Evolutionary conservation across 805 yeast species (phyloP).

Genomic region (Schwanniomyces sp.): DNA sequence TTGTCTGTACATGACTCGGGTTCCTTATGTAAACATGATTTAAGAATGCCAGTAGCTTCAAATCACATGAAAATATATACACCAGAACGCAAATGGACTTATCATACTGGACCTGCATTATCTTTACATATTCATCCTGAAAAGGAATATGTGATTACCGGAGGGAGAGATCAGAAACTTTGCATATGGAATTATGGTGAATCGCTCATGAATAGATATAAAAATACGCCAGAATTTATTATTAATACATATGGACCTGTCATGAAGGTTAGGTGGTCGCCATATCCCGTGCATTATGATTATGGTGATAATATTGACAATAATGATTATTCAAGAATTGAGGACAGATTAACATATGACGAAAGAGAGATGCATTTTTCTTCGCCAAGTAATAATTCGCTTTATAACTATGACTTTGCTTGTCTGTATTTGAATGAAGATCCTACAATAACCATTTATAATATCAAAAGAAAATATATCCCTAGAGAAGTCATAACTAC

Average conservation of each 20-base stretch:
- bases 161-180: slow-evolving; percentile 86
- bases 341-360: slow-evolving; percentile 19
- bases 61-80: slow-evolving; percentile 20
- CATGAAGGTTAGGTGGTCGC: slow-evolving; percentile 68
- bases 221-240: slow-evolving; percentile 60
- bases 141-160: slow-evolving; percentile 77
- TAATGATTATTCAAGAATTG: slow-evolving; percentile 11
- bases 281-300: slow-evolving; percentile 13
- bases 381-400: slow-evolving; percentile 14
- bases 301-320: slow-evolving; percentile 8
- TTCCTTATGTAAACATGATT: slow-evolving; percentile 80
- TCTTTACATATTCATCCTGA: slow-evolving; percentile 88
- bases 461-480: slow-evolving; percentile 65
- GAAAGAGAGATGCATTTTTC: slow-evolving; percentile 19
- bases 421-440: slow-evolving; percentile 74
- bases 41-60: slow-evolving; percentile 40
- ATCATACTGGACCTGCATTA: slow-evolving; percentile 90
- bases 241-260: slow-evolving; percentile 78
- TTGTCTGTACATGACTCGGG: slow-evolving; percentile 90
- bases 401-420: slow-evolving; percentile 67
- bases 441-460: slow-evolving; percentile 67
- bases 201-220: slow-evolving; percentile 10
- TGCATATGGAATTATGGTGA: slow-evolving; percentile 67
- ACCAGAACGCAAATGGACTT: slow-evolving; percentile 77
- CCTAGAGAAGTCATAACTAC: slow-evolving; percentile 69